phyloP scores from a whole-genome alignment of 805 yeast species.

The Scheffersomyces spartinae region DNA sequence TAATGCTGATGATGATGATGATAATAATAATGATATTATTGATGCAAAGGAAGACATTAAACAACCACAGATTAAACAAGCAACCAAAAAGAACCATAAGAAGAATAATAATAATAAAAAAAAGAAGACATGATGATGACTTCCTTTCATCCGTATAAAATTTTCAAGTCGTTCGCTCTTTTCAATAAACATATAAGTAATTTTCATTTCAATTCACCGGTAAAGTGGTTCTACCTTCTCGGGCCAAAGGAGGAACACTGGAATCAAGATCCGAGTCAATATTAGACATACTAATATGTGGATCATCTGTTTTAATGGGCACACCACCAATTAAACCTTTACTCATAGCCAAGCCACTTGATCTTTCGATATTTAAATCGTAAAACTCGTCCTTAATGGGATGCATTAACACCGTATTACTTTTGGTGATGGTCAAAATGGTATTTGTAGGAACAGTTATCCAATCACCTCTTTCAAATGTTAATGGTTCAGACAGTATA shows the following conservation, averaged over 20 bases:
- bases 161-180: too few relatives aligned
- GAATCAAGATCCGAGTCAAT: conserved; percentile 18
- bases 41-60: too few relatives aligned
- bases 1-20: too few relatives aligned
- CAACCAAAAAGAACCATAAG: too few relatives aligned
- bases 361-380: conserved; percentile 64
- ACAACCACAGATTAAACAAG: too few relatives aligned
- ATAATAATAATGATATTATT: too few relatives aligned
- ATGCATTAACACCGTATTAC: conserved; percentile 78
- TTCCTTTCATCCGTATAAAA: too few relatives aligned
- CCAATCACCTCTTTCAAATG: conserved; percentile 97
- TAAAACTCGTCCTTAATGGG: conserved; percentile 88
- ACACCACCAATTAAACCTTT: conserved; percentile 92
- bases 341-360: conserved; percentile 73
- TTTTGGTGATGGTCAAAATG: conserved; percentile 59
- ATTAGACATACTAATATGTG: neutral
- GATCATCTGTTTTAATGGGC: conserved; percentile 40
- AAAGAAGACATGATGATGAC: too few relatives aligned
- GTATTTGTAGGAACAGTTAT: conserved; percentile 93
- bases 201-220: too few relatives aligned
- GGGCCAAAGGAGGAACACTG: conserved; percentile 65
- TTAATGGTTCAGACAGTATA: conserved; percentile 93
- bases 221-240: conserved; percentile 80
- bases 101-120: too few relatives aligned
- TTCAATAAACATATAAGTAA: too few relatives aligned